These are phyloP conservation scores for Aspergillus biplanus DNA, from an alignment of 495 filamentous ascomycete genomes.

Conservation along the genomic window DNA sequence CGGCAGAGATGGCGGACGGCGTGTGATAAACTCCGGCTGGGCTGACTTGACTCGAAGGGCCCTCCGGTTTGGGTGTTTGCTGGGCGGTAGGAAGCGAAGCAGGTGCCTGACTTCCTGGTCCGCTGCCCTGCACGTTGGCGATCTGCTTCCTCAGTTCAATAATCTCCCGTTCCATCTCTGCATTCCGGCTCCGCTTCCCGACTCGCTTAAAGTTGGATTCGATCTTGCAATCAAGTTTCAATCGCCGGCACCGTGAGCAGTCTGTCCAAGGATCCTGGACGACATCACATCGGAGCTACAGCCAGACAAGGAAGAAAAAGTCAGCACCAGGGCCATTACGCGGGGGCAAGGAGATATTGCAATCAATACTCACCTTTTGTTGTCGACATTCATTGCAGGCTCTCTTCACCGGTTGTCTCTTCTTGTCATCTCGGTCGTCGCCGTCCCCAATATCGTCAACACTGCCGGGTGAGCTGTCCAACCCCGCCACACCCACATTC, in stretches of 20 bases:
- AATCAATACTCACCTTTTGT: slow-evolving; percentile 70
- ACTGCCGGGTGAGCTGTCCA: slow-evolving; percentile 74
- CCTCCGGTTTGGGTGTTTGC: slow-evolving; percentile 55
- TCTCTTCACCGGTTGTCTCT: slow-evolving; percentile 76
- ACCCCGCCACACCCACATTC: slow-evolving; percentile 48
- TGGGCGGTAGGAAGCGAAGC: slow-evolving; percentile 53
- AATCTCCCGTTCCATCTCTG: slow-evolving; percentile 81
- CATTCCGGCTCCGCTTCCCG: slow-evolving; percentile 87
- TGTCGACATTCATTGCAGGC: slow-evolving; percentile 96
- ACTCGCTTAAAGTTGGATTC: slow-evolving; percentile 93
- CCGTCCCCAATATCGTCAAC: slow-evolving; percentile 66
- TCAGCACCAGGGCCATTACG: slow-evolving; percentile 9
- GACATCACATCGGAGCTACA: slow-evolving; percentile 86
- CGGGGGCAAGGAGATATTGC: not conserved
- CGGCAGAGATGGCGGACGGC: slow-evolving; percentile 48
- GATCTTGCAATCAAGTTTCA: slow-evolving; percentile 88
- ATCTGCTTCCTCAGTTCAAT: slow-evolving; percentile 70
- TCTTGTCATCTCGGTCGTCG: slow-evolving; percentile 61
- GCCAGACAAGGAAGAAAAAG: slow-evolving; percentile 1
- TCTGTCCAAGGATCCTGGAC: slow-evolving; percentile 79
- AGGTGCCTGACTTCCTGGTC: slow-evolving; percentile 46
- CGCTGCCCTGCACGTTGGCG: slow-evolving; percentile 47
- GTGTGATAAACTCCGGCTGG: slow-evolving; percentile 47
- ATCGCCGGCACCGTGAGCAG: slow-evolving; percentile 82
- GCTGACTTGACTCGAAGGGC: slow-evolving; percentile 51